Percentiles rank a stretch among this genome's conserved stretches.
phyloP scores from a whole-genome alignment of 129 eudicot genomes.

The Silybum marianum region DNA sequence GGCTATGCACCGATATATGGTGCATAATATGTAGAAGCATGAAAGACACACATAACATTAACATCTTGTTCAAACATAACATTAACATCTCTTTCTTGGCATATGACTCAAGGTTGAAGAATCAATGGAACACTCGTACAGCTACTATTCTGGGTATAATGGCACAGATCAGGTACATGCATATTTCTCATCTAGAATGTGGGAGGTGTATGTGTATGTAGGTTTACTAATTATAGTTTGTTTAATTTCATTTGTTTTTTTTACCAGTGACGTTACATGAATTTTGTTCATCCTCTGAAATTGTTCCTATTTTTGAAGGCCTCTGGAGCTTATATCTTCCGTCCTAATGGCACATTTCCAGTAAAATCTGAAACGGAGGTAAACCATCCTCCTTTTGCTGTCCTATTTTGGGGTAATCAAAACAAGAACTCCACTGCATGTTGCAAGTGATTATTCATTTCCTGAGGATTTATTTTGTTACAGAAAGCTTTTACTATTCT shows the following conservation, averaged over 20 bases:
- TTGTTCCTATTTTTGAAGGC: conserved; percentile 58
- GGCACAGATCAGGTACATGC: conserved; percentile 73
- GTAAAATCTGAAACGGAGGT: conserved; percentile 66
- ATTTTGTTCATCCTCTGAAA: conserved; percentile 22
- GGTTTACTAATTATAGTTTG: not conserved
- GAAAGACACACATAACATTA: not conserved
- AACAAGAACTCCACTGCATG: conserved; percentile 9
- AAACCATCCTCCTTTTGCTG: conserved; percentile 21
- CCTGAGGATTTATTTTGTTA: conserved; percentile 19
- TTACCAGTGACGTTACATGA: not conserved
- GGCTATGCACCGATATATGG: not conserved
- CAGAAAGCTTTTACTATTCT: conserved; percentile 62
- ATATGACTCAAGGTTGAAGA: conserved; percentile 59
- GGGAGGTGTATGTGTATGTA: conserved; percentile 2
- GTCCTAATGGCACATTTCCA: conserved; percentile 69
- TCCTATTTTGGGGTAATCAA: conserved; percentile 5
- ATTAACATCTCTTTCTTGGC: conserved; percentile 27
- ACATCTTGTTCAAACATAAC: conserved; percentile 2
- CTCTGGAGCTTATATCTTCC: conserved; percentile 94
- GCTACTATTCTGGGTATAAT: conserved; percentile 75
- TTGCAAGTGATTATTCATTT: conserved; percentile 14
- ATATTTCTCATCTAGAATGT: conserved; percentile 4
- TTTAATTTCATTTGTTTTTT: not conserved
- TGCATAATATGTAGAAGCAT: not conserved
- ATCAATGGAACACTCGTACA: conserved; percentile 62